Evolutionary conservation across 1,284 basidiomycete species (phyloP).

Genomic region (Trichosporon sp.): DNA sequence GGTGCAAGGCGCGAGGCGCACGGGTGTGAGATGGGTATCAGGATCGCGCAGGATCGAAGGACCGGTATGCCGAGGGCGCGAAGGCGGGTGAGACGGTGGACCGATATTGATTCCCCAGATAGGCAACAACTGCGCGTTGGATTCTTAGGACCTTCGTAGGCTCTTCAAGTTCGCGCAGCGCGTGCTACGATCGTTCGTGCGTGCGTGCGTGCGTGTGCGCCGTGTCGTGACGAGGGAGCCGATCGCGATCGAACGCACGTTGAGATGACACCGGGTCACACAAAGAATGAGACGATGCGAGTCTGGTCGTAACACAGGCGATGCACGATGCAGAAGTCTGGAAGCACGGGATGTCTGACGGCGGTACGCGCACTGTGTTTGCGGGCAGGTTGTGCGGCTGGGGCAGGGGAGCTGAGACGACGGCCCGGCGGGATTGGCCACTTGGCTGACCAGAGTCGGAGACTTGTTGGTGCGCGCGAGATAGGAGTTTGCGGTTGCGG

Average conservation of each 20-base stretch:
- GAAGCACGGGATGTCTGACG: background rate
- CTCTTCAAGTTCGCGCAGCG: background rate
- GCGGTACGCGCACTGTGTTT: background rate
- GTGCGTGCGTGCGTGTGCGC: background rate
- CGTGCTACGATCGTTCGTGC: too few species aligned
- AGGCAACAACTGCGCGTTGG: background rate
- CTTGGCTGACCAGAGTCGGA: conserved; percentile 5
- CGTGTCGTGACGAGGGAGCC: background rate
- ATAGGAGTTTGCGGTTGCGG: background rate
- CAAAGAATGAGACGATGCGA: conserved; percentile 14
- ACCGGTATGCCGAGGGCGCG: conserved; percentile 6
- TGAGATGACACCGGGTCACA: background rate
- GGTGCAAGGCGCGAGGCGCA: conserved; percentile 10
- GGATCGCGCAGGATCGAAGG: conserved; percentile 10
- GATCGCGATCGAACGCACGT: conserved; percentile 12
- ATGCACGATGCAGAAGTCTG: background rate
- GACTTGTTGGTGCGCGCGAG: conserved; percentile 4
- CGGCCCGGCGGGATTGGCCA: background rate
- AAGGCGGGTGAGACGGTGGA: background rate
- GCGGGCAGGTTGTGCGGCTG: background rate
- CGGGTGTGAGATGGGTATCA: conserved; percentile 15
- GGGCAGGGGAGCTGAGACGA: background rate
- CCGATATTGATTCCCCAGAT: conserved; percentile 4
- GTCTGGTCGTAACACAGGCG: background rate
- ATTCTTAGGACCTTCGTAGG: background rate